These are phyloP conservation scores for Porphyra umbilicalis DNA, from an alignment of 31 red algal genomes.

Conservation along the genomic window DNA sequence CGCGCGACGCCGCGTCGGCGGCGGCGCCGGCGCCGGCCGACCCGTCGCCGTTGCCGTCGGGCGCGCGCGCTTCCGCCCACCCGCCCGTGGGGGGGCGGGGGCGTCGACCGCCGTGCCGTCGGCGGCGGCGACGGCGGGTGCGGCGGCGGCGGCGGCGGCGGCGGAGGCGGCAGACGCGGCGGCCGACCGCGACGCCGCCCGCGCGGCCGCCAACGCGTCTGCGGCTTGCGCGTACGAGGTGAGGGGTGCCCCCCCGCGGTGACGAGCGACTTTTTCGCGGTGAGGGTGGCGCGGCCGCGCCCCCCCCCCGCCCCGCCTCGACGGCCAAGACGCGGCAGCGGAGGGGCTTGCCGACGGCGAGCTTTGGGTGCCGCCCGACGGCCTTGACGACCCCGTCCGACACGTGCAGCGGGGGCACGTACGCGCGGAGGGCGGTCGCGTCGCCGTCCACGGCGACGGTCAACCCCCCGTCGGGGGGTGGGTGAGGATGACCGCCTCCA, in stretches of 20 bases:
- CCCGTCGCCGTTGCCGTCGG: too few species aligned
- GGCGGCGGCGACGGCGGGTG: neutral
- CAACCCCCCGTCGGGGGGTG: conserved; percentile 35
- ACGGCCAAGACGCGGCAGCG: conserved; percentile 7
- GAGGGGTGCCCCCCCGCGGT: conserved; percentile 27
- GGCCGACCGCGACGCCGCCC: neutral
- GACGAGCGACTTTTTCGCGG: conserved; percentile 38
- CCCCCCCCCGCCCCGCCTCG: neutral
- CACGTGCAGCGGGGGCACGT: conserved; percentile 32
- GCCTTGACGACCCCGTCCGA: conserved; percentile 25
- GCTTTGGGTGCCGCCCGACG: neutral
- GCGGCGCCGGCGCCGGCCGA: neutral
- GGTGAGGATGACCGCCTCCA: conserved; percentile 16
- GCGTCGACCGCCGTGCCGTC: too few species aligned
- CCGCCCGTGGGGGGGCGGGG: too few species aligned
- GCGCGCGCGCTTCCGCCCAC: neutral
- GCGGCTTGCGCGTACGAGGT: conserved; percentile 31
- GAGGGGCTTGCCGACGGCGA: neutral
- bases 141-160: neutral
- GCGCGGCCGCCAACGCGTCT: conserved; percentile 6
- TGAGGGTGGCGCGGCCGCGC: conserved; percentile 6
- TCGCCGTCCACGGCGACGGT: conserved; percentile 32
- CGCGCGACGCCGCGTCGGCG: neutral
- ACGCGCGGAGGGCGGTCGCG: conserved; percentile 18
- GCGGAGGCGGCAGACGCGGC: neutral